phyloP scores from a whole-genome alignment of 331 rosid species.

The Phaseolus coccineus region DNA sequence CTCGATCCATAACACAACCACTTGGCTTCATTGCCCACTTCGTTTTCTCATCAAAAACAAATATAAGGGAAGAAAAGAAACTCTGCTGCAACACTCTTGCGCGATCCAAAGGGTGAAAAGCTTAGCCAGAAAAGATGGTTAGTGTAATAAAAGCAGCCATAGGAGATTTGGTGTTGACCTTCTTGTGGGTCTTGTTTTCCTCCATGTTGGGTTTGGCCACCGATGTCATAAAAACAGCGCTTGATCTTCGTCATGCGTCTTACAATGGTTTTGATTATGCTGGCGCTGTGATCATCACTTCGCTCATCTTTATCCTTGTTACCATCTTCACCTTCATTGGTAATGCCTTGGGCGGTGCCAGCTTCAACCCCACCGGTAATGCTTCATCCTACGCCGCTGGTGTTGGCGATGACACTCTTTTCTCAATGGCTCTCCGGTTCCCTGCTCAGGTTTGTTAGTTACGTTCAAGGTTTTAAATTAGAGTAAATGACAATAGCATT shows the following conservation, averaged over 20 bases:
- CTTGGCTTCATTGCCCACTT: background rate
- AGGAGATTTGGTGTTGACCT: slow-evolving; percentile 72
- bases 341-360: slow-evolving; percentile 83
- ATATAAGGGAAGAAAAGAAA: background rate
- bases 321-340: slow-evolving; percentile 64
- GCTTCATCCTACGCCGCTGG: slow-evolving; percentile 87
- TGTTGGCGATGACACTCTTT: slow-evolving; percentile 69
- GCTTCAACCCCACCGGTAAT: slow-evolving; percentile 86
- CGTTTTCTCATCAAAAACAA: background rate
- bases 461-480: background rate
- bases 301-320: slow-evolving; percentile 61
- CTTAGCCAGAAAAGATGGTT: slow-evolving; percentile 39
- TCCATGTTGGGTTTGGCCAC: slow-evolving; percentile 69
- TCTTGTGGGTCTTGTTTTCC: slow-evolving; percentile 68
- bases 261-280: slow-evolving; percentile 52
- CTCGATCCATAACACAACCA: background rate
- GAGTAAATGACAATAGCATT: no score
- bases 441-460: slow-evolving; percentile 78
- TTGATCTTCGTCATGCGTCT: slow-evolving; percentile 46
- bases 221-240: slow-evolving; percentile 30
- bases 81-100: background rate
- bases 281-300: slow-evolving; percentile 56
- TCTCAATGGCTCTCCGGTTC: slow-evolving; percentile 90
- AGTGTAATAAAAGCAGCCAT: slow-evolving; percentile 58
- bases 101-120: background rate